Evolutionary conservation across 23 red algal species (phyloP).

Genomic region (Pyropia haitanensis): DNA sequence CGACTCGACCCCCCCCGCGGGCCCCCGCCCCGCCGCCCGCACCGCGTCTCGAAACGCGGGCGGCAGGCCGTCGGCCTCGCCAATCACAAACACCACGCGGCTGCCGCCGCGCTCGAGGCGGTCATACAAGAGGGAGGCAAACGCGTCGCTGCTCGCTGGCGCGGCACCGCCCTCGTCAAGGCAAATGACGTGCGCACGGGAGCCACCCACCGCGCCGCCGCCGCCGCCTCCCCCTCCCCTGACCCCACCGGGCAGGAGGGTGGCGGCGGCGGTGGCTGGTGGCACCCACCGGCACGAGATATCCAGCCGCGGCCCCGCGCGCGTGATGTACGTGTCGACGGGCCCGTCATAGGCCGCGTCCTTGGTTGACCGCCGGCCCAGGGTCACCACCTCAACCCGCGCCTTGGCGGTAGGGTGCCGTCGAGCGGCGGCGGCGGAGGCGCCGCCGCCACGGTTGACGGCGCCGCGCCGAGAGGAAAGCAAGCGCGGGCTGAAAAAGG

Average conservation of each 20-base stretch:
- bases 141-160: conserved; percentile 33
- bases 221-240: too few species aligned
- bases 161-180: conserved; percentile 34
- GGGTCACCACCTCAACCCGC: conserved; percentile 32
- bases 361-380: conserved; percentile 31
- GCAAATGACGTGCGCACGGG: conserved; percentile 19
- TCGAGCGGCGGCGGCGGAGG: too few species aligned
- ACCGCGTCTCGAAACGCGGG: not conserved
- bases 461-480: too few species aligned
- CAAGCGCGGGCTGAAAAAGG: too few species aligned
- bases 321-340: conserved; percentile 16
- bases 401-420: conserved; percentile 5
- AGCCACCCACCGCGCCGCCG: not conserved
- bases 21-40: not conserved
- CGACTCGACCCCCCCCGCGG: not conserved
- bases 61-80: conserved; percentile 58
- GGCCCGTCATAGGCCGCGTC: conserved; percentile 27
- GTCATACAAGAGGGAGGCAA: conserved; percentile 39
- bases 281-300: conserved; percentile 17
- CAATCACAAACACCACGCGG: conserved; percentile 59
- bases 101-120: conserved; percentile 29
- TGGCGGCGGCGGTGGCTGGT: conserved; percentile 9
- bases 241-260: not conserved
- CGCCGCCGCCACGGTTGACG: too few species aligned
- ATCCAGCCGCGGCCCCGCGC: conserved; percentile 22